phyloP scores from a whole-genome alignment of 495 filamentous ascomycete species.

The Gamarada debralockiae region DNA sequence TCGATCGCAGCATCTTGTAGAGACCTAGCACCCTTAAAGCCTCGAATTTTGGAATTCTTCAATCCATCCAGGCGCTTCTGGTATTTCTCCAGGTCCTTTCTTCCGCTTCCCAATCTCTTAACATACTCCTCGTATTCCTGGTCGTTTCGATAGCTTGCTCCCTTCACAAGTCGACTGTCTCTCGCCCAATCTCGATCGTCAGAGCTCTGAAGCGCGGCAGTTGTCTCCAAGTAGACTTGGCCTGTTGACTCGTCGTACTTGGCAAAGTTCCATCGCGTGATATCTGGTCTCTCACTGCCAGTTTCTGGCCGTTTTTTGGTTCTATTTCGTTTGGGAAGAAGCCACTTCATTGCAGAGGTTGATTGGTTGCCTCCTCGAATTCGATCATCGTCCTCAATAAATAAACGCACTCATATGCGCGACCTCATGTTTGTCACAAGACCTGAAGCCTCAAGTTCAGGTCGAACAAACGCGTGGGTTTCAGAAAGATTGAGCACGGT shows the following conservation, averaged over 20 bases:
- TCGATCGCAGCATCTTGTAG: slow-evolving; percentile 15
- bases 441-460: not conserved
- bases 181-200: slow-evolving; percentile 15
- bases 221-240: slow-evolving; percentile 16
- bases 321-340: not conserved
- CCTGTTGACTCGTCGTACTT: slow-evolving; percentile 19
- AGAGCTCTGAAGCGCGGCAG: slow-evolving; percentile 3
- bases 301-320: not conserved
- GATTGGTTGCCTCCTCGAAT: not conserved
- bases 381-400: not conserved
- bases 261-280: too few species aligned
- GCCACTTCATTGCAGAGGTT: slow-evolving; percentile 3
- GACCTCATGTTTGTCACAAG: not conserved
- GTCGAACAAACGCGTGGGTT: not conserved
- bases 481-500: too few species aligned
- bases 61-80: not conserved
- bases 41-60: not conserved
- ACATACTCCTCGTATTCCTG: not conserved
- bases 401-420: not conserved
- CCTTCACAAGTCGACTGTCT: not conserved
- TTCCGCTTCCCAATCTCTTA: not conserved
- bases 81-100: not conserved
- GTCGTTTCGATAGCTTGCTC: not conserved
- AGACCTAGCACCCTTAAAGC: slow-evolving; percentile 8
- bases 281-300: not conserved